Evolutionary conservation across 805 yeast species (phyloP).

Genomic region (Suhomyces sp.): DNA sequence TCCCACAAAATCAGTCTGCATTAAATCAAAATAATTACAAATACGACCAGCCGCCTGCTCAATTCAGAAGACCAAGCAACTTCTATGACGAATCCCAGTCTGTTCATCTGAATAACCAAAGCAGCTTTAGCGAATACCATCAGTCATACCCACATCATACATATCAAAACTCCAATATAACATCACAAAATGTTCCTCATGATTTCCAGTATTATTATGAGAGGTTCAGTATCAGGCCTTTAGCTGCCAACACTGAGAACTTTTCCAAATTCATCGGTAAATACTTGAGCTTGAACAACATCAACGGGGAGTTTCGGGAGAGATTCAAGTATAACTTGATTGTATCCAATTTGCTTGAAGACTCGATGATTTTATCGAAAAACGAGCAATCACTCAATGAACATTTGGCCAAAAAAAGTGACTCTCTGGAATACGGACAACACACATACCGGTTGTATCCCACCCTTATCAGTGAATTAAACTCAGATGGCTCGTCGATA

Average conservation of each 20-base stretch:
- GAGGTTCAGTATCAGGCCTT: constrained; percentile 8
- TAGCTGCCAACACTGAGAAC: constrained; percentile 17
- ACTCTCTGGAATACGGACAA: background rate
- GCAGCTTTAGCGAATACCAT: background rate
- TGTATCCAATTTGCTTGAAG: constrained; percentile 38
- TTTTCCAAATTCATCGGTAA: constrained; percentile 20
- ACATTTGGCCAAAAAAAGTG: constrained; percentile 3
- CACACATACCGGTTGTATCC: background rate
- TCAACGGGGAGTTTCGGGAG: constrained; percentile 31
- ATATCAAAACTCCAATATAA: background rate
- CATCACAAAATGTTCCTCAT: background rate
- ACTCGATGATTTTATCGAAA: constrained; percentile 41
- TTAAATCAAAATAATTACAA: background rate
- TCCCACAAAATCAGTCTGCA: constrained; percentile 5
- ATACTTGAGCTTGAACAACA: constrained; percentile 23
- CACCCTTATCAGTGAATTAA: constrained; percentile 5
- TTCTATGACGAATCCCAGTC: background rate
- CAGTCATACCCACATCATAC: background rate
- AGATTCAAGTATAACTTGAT: constrained; percentile 40
- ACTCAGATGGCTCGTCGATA: constrained; percentile 22
- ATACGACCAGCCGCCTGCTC: background rate
- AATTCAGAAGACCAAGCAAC: constrained; percentile 2
- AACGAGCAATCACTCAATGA: constrained; percentile 33
- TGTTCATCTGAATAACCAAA: background rate
- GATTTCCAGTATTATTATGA: constrained; percentile 13